Evolutionary conservation across 192 early-diverging fungal species (phyloP), one percentile per base, ranked within the genome.

Genomic region (Entomortierella parvispora): DNA sequence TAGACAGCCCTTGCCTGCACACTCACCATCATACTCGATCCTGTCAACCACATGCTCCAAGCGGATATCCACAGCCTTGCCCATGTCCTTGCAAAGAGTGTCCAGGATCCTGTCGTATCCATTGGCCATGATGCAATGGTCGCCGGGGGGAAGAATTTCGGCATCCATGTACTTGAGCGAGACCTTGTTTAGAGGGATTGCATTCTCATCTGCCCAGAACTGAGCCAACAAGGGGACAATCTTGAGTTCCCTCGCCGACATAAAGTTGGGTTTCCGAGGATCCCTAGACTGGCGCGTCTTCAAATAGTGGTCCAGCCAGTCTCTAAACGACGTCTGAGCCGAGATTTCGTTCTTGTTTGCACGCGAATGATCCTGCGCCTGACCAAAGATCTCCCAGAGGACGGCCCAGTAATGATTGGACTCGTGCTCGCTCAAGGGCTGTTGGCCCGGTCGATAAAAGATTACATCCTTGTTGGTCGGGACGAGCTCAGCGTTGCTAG

Each of bases 151-250:
- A 65, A 80, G 62, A 32, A 57, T 45, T 47, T 80, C 79, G 1
- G 79, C 70, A 34, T 80, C 79, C 68, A 80, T 68, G 49, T 74
- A 80, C 43, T 80, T 80, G 58, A 80, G 79, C 23, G 79, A 72
- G 49, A 72, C 69, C 54, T 71, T 71, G 28, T 67, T 58, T 1
- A 72, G 58, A 0, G 62, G 45, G 50, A 74, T 71, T 8, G 79
- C 79, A 28, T 80, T 74, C 50, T 70, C 68, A 25, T 68, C 77
- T 12, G 77, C 67, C 68, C 67, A 79, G 49, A 79, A 70, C 26
- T 64, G 49, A 1, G 68, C 77, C n/a, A 79, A 28, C 20, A 60
- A 20, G 0, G 68, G 77, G 3, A 79, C 25, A 11, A 70, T 57
- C 23, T 65, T 48, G 32, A 65, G 62, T 1, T 79, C 68, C 50